Conservation (phyloP, 2,329 filamentous ascomycete genomes). For the Alternaria burnsii region DNA sequence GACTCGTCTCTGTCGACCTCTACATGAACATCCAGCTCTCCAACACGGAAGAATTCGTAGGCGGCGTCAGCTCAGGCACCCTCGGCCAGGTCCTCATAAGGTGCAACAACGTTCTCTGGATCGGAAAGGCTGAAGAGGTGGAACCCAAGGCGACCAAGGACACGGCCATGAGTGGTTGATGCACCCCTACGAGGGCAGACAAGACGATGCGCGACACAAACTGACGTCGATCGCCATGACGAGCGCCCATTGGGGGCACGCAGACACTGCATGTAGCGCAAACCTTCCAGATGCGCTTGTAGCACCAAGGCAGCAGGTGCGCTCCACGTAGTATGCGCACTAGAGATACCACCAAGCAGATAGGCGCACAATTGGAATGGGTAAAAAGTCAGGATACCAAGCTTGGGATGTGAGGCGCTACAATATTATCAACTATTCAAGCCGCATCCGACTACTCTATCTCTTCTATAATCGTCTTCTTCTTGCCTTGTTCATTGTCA, state of each 20-base stretch:
- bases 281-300: not conserved
- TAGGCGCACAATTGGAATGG: constrained; percentile 16
- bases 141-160: constrained; percentile 54
- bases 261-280: not conserved
- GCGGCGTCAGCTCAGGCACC: constrained; percentile 82
- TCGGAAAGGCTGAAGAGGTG: constrained; percentile 65
- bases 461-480: constrained; percentile 63
- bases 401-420: constrained; percentile 10
- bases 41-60: constrained; percentile 90
- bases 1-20: constrained; percentile 89
- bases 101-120: constrained; percentile 99
- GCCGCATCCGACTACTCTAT: constrained; percentile 59
- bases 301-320: constrained; percentile 5
- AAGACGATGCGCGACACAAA: constrained; percentile 7
- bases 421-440: constrained; percentile 7
- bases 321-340: constrained; percentile 13
- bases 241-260: not conserved
- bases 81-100: constrained; percentile 93
- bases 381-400: constrained; percentile 15
- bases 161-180: constrained; percentile 52
- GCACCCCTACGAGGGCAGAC: not conserved
- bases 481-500: constrained; percentile 28
- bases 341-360: constrained; percentile 24
- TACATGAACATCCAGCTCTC: constrained; percentile 99
- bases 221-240: not conserved